Percentiles rank a stretch among this genome's conserved stretches.
Evolutionary conservation across 2,329 filamentous ascomycete species (phyloP).

Genomic region (Aotearoamyces nothofagi): DNA sequence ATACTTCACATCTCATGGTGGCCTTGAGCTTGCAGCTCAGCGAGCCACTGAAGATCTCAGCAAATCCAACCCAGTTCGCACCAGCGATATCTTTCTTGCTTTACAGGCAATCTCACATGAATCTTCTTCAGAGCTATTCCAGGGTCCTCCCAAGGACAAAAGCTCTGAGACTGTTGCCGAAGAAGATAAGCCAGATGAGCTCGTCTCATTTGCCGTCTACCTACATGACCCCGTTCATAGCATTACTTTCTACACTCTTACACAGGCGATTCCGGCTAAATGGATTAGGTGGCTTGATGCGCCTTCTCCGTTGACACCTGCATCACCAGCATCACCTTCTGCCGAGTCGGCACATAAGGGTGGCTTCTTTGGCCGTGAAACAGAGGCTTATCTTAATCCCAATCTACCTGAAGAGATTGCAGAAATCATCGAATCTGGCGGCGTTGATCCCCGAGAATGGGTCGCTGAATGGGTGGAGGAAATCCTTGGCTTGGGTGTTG

Average conservation of each 20-base stretch:
- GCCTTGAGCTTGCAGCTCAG: conserved; percentile 65
- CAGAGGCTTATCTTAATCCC: conserved; percentile 26
- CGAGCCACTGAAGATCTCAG: conserved; percentile 65
- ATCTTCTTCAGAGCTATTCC: conserved; percentile 52
- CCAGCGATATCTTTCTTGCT: conserved; percentile 89
- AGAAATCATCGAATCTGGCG: conserved; percentile 61
- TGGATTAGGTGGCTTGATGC: conserved; percentile 92
- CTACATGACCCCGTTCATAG: conserved; percentile 81
- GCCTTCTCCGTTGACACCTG: conserved; percentile 38
- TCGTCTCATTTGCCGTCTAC: conserved; percentile 62
- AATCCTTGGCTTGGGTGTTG: conserved; percentile 59
- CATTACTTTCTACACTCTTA: conserved; percentile 72
- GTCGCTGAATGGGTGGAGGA: conserved; percentile 96
- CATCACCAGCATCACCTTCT: conserved; percentile 17
- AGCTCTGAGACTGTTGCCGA: conserved; percentile 34
- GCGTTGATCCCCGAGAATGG: conserved; percentile 91
- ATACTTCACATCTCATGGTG: conserved; percentile 66
- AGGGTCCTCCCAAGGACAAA: conserved; percentile 40
- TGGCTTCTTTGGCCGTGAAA: conserved; percentile 25
- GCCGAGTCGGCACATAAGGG: conserved; percentile 13
- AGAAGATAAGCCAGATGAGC: conserved; percentile 36
- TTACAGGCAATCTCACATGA: conserved; percentile 71
- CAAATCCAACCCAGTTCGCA: conserved; percentile 79
- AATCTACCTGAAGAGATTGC: conserved; percentile 70
- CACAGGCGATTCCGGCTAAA: conserved; percentile 66